A percentile compares a stretch with the other conserved stretches of the same genome.
Evolutionary conservation across 2,329 filamentous ascomycete genomes (phyloP).

Genomic region (Aspergillus texensis): DNA sequence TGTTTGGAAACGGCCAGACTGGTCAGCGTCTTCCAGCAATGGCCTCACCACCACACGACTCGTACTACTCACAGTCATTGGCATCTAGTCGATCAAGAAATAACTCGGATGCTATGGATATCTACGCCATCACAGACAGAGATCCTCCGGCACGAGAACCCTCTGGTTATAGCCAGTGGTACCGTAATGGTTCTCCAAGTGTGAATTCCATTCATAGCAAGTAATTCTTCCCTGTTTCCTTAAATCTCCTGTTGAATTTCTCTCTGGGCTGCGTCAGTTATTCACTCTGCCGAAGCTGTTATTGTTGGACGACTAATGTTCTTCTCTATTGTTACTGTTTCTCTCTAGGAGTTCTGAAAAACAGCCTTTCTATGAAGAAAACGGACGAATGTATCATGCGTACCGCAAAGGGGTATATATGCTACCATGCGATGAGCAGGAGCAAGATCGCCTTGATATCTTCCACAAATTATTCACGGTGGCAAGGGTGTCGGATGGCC

Average conservation of each 20-base stretch:
- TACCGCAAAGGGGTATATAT: conserved; percentile 71
- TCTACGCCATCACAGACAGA: conserved; percentile 36
- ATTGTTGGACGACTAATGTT: conserved; percentile 20
- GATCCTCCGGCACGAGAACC: conserved; percentile 28
- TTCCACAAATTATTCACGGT: conserved; percentile 77
- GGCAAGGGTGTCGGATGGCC: conserved; percentile 55
- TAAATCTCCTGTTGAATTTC: background rate
- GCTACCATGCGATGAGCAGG: conserved; percentile 75
- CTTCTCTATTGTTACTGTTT: conserved; percentile 5
- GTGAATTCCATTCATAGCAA: conserved; percentile 23
- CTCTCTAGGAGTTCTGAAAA: conserved; percentile 36
- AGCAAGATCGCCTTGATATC: conserved; percentile 78
- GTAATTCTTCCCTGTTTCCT: conserved; percentile 22
- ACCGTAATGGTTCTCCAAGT: conserved; percentile 34
- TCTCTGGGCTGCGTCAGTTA: background rate
- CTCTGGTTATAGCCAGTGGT: conserved; percentile 24
- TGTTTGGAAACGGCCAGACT: conserved; percentile 25
- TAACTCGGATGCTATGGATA: conserved; percentile 41
- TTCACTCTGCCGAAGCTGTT: background rate
- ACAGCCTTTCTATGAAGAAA: conserved; percentile 59
- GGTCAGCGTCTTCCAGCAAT: conserved; percentile 24
- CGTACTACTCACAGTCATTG: conserved; percentile 30
- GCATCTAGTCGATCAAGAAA: conserved; percentile 33
- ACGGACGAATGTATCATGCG: conserved; percentile 70
- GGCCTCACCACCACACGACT: conserved; percentile 23